Evolutionary conservation across 2,329 filamentous ascomycete genomes (phyloP).

Genomic region (Exophiala sp.): DNA sequence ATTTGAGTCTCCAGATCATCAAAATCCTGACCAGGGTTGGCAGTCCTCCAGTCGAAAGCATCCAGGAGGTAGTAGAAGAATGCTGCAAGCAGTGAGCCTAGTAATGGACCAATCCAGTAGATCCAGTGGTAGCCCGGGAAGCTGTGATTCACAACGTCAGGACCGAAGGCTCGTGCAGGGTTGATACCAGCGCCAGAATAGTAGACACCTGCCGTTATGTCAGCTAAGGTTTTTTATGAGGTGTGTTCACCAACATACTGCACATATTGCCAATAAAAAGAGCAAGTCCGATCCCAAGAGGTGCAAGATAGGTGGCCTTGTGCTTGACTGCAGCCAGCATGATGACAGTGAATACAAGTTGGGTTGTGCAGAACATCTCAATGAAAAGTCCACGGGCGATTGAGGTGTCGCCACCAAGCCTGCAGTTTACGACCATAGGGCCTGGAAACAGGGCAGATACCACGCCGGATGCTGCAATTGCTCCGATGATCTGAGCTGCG

Average conservation of each 20-base stretch:
- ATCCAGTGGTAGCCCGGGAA: constrained; percentile 50
- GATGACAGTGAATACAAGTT: constrained; percentile 62
- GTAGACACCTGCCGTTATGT: constrained; percentile 37
- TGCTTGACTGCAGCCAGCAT: constrained; percentile 72
- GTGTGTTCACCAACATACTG: constrained; percentile 30
- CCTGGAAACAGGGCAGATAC: constrained; percentile 57
- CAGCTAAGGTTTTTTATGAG: background rate
- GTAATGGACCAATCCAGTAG: constrained; percentile 47
- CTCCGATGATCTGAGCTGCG: constrained; percentile 55
- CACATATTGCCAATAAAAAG: constrained; percentile 60
- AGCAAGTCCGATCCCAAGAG: constrained; percentile 66
- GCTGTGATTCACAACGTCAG: constrained; percentile 41
- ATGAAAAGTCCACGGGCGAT: constrained; percentile 61
- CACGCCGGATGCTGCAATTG: constrained; percentile 58
- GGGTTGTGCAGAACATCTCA: constrained; percentile 62
- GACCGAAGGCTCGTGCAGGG: constrained; percentile 47
- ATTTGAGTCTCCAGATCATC: constrained; percentile 19
- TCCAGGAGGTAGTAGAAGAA: constrained; percentile 48
- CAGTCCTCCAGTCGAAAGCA: constrained; percentile 40
- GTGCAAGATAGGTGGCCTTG: constrained; percentile 66
- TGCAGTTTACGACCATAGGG: constrained; percentile 50
- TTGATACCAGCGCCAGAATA: constrained; percentile 48
- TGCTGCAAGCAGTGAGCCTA: constrained; percentile 46
- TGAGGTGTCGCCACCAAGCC: constrained; percentile 52
- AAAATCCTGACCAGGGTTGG: constrained; percentile 53